Base-by-base conservation (phyloP, 2,329 filamentous ascomycete species). In the Aspergillus niger region DNA sequence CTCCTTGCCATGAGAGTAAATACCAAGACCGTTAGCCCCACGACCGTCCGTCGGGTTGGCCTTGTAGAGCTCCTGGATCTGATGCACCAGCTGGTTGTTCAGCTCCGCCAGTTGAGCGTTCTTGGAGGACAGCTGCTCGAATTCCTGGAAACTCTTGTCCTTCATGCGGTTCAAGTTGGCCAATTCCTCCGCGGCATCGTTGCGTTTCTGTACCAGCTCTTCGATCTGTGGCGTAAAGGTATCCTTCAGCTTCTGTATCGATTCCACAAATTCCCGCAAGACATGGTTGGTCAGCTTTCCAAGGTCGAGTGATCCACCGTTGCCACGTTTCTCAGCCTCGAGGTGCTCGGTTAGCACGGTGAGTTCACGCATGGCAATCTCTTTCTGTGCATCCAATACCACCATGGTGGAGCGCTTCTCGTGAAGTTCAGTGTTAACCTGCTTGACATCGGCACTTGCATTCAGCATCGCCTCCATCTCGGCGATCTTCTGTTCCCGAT, bases 321-420 rank as follows among this genome's bases (percentile, higher is more conserved):
- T 86, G 71, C 90, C 90, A 65, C 91, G 89, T 78, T 97, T 97
- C 57, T 92, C 92, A 55, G 86, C 87, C 72, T 94, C 90, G 20
- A 97, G 87, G 72, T 95, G 94, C 49, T 93, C 91, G 3, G 92
- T 93, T 70, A 97, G 85, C 39, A 94, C 89, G 72, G 96, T 92
- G 17, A 98, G 82, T 75, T 98, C 92, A 43, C 91, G 89, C 70
- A 98, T 91, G 78, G 97, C 94, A 75, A 98, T 93, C 77, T 98
- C 94, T 54, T 92, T 92, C 77, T 97, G 92, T 0, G 93, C 94
- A 74, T 98, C 94, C 55, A 98, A 82, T 17, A 96, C 91, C 6
- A 94, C 94, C 74, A 99, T 95, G 0, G 95, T 98, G 70, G 96
- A 97, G 60, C 95, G 86, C 80, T 98, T 98, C 77, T 98, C 93